Base-by-base conservation (phyloP, 352 stramenopile species). In the Phytophthora pistaciae region DNA sequence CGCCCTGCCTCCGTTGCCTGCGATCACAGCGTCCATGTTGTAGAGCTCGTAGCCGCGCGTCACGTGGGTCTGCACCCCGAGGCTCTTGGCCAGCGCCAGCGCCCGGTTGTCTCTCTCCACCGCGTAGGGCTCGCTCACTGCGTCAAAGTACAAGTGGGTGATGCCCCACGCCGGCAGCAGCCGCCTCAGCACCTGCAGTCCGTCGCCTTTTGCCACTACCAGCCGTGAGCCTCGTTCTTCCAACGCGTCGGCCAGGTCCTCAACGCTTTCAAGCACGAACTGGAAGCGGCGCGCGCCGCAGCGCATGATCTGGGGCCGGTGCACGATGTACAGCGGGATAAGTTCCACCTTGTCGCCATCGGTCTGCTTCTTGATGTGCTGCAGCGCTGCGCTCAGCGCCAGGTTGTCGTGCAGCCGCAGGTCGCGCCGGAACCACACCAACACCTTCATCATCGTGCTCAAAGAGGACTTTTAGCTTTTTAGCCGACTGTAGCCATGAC, bases 391-490 rank as follows among this genome's bases (percentile, higher is more conserved):
- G n/a, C 94, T 68, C 16, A 99, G 80, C 54, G 91, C 90, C 27
- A 97, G 85, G 77, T 99, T 99, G 81, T 99, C 98, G 76, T 99
- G 94, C 56, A 99, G 75, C 57, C 97, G 84, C 64, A 99, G 74
- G 60, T 97, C 95, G 65, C 99, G 98, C 4, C 97, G 91, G 74
- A 99, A 99, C 97, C 97, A 99, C 46, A 94, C 68, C 40, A 94
- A 72, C 29, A 78, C 66, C 31, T 66, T 71, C 38, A 76, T 74
- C 36, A 33, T 33, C 6, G 29, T 33, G 5, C 6, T 33, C 29
- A 33, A 33, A 7, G 6, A 10, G 29, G n/a, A n/a, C n/a, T n/a
- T n/a, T n/a, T n/a, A n/a, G n/a, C n/a, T n/a, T n/a, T n/a, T n/a
- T n/a, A n/a, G n/a, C n/a, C n/a, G n/a, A n/a, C n/a, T n/a, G n/a